A percentile compares a stretch with the other conserved stretches of the same genome.
These are phyloP conservation scores for Cladosporium sp. DNA, from an alignment of 2,329 filamentous ascomycete species.

Conservation along the genomic window DNA sequence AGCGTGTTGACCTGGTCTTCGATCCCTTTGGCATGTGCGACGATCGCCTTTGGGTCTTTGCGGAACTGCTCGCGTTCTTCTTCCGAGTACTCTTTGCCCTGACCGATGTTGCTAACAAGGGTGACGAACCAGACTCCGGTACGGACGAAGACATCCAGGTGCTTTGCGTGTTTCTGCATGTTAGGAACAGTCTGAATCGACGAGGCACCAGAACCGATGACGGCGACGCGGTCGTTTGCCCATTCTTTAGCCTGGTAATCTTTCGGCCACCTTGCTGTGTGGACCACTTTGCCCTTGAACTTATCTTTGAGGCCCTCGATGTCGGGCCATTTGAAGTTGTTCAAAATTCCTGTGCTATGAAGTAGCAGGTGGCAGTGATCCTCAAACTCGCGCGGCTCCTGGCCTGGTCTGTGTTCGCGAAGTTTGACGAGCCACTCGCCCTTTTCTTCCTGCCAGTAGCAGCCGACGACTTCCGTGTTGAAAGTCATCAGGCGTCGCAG, in stretches of 20 bases:
- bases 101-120: slow-evolving; percentile 48
- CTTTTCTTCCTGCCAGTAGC: slow-evolving; percentile 51
- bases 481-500: slow-evolving; percentile 56
- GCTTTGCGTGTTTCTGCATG: slow-evolving; percentile 49
- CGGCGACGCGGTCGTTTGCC: slow-evolving; percentile 44
- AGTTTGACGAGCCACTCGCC: slow-evolving; percentile 54
- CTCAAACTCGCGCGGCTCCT: slow-evolving; percentile 40
- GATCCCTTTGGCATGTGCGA: slow-evolving; percentile 48
- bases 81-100: slow-evolving; percentile 47
- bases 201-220: slow-evolving; percentile 48
- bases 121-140: slow-evolving; percentile 49
- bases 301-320: slow-evolving; percentile 45
- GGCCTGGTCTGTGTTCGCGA: slow-evolving; percentile 40
- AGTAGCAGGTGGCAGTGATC: slow-evolving; percentile 48
- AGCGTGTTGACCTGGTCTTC: slow-evolving; percentile 50
- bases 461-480: slow-evolving; percentile 49
- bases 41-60: slow-evolving; percentile 42
- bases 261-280: slow-evolving; percentile 50
- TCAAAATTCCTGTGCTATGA: slow-evolving; percentile 46
- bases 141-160: slow-evolving; percentile 49
- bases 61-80: slow-evolving; percentile 47
- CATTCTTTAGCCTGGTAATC: slow-evolving; percentile 48
- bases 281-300: slow-evolving; percentile 45
- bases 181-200: slow-evolving; percentile 49
- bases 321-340: slow-evolving; percentile 29